Percentiles rank a stretch among this genome's conserved stretches.
Evolutionary conservation across 164 flowering plant species (phyloP).

Genomic region (Pachysandra terminalis): DNA sequence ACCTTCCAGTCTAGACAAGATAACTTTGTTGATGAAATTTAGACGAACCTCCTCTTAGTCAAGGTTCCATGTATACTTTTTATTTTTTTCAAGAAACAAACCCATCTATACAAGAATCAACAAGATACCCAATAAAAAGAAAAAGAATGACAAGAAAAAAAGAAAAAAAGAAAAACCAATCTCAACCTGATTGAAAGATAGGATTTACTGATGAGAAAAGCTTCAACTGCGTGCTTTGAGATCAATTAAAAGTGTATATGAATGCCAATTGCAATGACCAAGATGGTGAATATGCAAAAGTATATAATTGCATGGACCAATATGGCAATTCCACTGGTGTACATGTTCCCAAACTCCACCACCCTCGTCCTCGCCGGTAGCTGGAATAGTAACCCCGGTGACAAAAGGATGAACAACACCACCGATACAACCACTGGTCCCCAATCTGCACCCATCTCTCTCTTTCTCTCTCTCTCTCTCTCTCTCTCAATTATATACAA

Average conservation of each 20-base stretch:
- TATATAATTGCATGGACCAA: slow-evolving; percentile 59
- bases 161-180: not conserved
- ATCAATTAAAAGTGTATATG: slow-evolving; percentile 50
- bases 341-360: slow-evolving; percentile 75
- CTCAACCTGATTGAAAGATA: not conserved
- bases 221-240: not conserved
- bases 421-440: slow-evolving; percentile 60
- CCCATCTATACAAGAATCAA: not conserved
- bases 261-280: slow-evolving; percentile 57
- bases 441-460: slow-evolving; percentile 61
- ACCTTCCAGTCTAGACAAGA: too few relatives aligned
- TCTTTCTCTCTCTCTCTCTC: slow-evolving; percentile 7
- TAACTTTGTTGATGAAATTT: too few relatives aligned
- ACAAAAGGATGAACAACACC: slow-evolving; percentile 55
- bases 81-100: not conserved
- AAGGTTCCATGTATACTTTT: too few relatives aligned
- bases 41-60: too few relatives aligned
- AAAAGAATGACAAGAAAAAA: not conserved
- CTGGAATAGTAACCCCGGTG: slow-evolving; percentile 71
- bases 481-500: not conserved
- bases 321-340: slow-evolving; percentile 67
- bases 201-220: not conserved
- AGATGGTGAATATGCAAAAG: slow-evolving; percentile 54
- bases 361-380: slow-evolving; percentile 59
- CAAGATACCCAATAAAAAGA: not conserved